Evolutionary conservation across 805 yeast species (phyloP).

Genomic region (Tetrapisispora taiwanensis): DNA sequence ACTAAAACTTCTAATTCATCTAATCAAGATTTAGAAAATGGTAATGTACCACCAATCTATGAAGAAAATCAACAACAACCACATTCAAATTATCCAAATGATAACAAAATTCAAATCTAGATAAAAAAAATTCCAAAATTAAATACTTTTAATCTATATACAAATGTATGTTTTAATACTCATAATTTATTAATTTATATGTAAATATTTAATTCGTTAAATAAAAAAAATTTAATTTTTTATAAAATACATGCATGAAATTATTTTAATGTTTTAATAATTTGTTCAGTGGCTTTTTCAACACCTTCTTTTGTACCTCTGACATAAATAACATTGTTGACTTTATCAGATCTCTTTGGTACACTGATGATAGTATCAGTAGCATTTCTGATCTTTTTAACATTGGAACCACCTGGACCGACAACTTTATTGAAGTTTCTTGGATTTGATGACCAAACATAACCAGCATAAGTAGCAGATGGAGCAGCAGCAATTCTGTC

Average conservation of each 20-base stretch:
- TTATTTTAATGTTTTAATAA: constrained; percentile 23
- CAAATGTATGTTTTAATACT: too few relatives aligned
- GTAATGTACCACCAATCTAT: background rate
- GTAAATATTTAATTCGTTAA: too few relatives aligned
- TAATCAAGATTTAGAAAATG: background rate
- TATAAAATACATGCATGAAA: background rate
- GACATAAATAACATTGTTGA: constrained; percentile 45
- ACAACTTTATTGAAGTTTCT: constrained; percentile 50
- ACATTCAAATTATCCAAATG: background rate
- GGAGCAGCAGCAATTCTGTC: constrained; percentile 39
- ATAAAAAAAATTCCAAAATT: background rate
- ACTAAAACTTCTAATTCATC: background rate
- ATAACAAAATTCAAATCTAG: constrained; percentile 4
- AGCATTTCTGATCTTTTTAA: constrained; percentile 49
- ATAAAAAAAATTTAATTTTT: too few relatives aligned
- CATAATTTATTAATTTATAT: too few relatives aligned
- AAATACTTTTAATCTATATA: background rate
- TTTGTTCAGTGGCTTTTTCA: constrained; percentile 36
- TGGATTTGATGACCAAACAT: constrained; percentile 49
- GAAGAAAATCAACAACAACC: background rate
- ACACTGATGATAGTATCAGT: constrained; percentile 51
- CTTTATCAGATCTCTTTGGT: constrained; percentile 48
- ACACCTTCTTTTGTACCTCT: constrained; percentile 52
- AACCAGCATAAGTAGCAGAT: constrained; percentile 42
- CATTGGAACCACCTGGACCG: constrained; percentile 66